These are phyloP conservation scores for Medicago ruthenica DNA, from an alignment of 306 rosid genomes.

Conservation along the genomic window DNA sequence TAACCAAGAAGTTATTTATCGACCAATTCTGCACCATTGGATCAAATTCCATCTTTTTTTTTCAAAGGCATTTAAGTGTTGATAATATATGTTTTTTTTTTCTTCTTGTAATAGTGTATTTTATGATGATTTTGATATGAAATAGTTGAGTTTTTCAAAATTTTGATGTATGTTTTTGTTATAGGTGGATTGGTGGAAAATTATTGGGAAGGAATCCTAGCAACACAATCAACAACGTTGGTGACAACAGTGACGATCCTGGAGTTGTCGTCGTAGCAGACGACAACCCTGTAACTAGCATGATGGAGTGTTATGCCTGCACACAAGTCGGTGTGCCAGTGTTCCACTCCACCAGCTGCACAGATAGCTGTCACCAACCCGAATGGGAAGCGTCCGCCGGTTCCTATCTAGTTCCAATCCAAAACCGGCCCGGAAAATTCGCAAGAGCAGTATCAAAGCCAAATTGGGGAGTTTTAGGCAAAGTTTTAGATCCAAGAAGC, in stretches of 20 bases:
- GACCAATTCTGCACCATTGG: background rate
- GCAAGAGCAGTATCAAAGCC: background rate
- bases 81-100: no score
- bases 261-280: background rate
- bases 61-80: no score
- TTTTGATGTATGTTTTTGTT: no score
- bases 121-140: background rate
- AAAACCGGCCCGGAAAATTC: slow-evolving; percentile 46
- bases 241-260: slow-evolving; percentile 17
- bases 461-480: slow-evolving; percentile 54
- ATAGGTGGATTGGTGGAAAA: slow-evolving; percentile 61
- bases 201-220: slow-evolving; percentile 18
- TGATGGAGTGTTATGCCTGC: slow-evolving; percentile 90
- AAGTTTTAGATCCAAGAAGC: slow-evolving; percentile 77
- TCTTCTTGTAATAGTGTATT: no score
- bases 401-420: slow-evolving; percentile 74
- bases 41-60: no score
- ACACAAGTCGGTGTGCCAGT: slow-evolving; percentile 85
- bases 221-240: slow-evolving; percentile 11
- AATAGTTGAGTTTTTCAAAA: background rate
- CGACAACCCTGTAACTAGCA: slow-evolving; percentile 35
- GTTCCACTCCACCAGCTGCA: slow-evolving; percentile 92
- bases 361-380: slow-evolving; percentile 65
- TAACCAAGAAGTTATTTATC: no score
- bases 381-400: slow-evolving; percentile 98